These are phyloP conservation scores for Fusarium concolor DNA, from an alignment of 2,329 filamentous ascomycete species.

Conservation along the genomic window DNA sequence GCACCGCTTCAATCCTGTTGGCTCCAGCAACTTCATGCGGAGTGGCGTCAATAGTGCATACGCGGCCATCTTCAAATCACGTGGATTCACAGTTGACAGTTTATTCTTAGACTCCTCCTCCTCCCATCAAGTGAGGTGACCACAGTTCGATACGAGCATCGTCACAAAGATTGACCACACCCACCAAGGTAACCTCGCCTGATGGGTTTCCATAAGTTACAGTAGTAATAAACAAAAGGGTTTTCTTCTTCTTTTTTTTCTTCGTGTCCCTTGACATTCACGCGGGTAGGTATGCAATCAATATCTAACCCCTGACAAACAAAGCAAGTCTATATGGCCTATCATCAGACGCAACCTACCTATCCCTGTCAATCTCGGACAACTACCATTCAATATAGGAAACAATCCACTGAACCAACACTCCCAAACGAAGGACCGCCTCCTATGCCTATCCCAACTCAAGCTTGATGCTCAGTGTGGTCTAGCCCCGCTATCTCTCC, in stretches of 20 bases:
- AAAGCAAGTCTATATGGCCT: no score
- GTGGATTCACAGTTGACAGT: constrained; percentile 4
- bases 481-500: no score
- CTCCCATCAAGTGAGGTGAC: background rate
- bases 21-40: constrained; percentile 1
- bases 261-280: no score
- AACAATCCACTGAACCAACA: background rate
- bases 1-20: constrained; percentile 6
- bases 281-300: background rate
- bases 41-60: constrained; percentile 34
- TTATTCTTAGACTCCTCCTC: constrained; percentile 23
- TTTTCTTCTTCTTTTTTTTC: no score
- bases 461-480: no score
- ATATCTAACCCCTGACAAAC: background rate
- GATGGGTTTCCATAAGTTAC: no score
- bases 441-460: background rate
- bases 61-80: constrained; percentile 27
- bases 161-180: background rate
- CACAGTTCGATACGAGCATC: constrained; percentile 6
- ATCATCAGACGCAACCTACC: background rate
- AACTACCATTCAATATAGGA: background rate
- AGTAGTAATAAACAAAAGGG: no score
- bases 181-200: no score
- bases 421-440: no score
- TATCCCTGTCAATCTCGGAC: background rate